A percentile compares a stretch with the other conserved stretches of the same genome.
Conservation (phyloP, 768 basidiomycete genomes). For the Phaeotremella skinneri region DNA sequence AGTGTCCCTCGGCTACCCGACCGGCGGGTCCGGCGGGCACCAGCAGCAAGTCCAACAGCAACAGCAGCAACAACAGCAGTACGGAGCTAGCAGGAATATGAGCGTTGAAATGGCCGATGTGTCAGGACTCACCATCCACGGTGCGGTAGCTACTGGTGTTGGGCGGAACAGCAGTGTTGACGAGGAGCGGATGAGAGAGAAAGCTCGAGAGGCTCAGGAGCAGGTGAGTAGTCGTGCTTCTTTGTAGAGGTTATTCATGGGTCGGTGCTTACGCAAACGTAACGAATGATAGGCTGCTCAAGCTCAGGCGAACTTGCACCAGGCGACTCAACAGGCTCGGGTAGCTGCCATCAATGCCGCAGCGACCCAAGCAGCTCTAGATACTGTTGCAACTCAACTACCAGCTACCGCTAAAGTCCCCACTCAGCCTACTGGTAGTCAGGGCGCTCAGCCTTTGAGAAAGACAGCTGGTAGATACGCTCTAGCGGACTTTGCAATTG, state of each 20-base stretch:
- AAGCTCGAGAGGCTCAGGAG: conserved; percentile 49
- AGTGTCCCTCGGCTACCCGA: neutral
- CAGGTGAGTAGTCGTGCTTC: conserved; percentile 35
- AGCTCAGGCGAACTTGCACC: conserved; percentile 47
- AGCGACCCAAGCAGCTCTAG: conserved; percentile 49
- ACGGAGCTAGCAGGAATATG: conserved; percentile 23
- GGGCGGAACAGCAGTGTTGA: conserved; percentile 28
- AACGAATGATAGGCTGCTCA: conserved; percentile 39
- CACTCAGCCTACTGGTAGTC: conserved; percentile 6
- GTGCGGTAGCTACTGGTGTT: conserved; percentile 1
- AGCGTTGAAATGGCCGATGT: conserved; percentile 48
- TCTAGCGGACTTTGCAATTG: conserved; percentile 48
- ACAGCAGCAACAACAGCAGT: conserved; percentile 13
- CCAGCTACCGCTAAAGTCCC: conserved; percentile 17
- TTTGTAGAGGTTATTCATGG: neutral
- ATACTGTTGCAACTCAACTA: conserved; percentile 22
- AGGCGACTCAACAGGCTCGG: conserved; percentile 50
- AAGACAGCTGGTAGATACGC: conserved; percentile 51
- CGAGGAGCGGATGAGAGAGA: conserved; percentile 47
- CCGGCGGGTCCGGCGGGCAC: neutral
- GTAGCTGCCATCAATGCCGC: conserved; percentile 50
- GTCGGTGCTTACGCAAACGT: conserved; percentile 6
- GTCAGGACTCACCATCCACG: conserved; percentile 18
- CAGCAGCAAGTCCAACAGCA: conserved; percentile 13
- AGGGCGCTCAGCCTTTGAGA: conserved; percentile 32